Evolutionary conservation across 2,329 filamentous ascomycete genomes (phyloP), one percentile per base, ranked within the genome.

Genomic region (Xylariaceae sp.): DNA sequence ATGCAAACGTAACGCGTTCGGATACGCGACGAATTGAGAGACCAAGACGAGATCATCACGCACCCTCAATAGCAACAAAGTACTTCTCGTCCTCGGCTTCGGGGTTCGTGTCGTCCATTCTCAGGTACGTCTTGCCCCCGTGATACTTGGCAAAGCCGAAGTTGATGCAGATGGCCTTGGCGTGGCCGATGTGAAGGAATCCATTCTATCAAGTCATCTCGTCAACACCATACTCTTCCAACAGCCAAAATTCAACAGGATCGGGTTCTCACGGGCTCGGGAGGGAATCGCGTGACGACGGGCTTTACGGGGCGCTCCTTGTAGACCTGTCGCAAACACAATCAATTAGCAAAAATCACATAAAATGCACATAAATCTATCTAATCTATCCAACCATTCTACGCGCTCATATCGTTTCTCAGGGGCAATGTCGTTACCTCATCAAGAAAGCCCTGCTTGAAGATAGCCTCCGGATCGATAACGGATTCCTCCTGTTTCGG

Each of bases 101-200:
- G 1, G 94, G 94, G 73, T 97, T 97, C 11, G 94, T 97, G 69
- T 97, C 94, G 73, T 97, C 94, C 73, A 61, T 37, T 68, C 93
- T 83, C 62, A 92, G 75, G 69, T 88, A 88, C 74, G 85, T 89
- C 62, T 87, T 79, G 60, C 93, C 93, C 41, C 88, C 88, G 72
- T 96, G 89, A 70, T 87, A 86, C 70, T 84, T 85, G 11, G 94
- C 93, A 73, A 97, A 97, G 5, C 93, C 93, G 76, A 97, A 97
- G 76, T 97, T 97, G 74, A 97, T 86, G 0, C 91, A 88, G 73
- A 97, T 97, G 18, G 94, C 93, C 78, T 97, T 97, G 65, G 89
- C 89, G 72, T 97, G 94, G 17, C 93, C 93, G 67, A 97, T 89
- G 72, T 97, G 92, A 8, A 97, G 82, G 73, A 88, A 97, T 57